Evolutionary conservation across 2,329 filamentous ascomycete genomes (phyloP).

Genomic region (Cadophora gregata): DNA sequence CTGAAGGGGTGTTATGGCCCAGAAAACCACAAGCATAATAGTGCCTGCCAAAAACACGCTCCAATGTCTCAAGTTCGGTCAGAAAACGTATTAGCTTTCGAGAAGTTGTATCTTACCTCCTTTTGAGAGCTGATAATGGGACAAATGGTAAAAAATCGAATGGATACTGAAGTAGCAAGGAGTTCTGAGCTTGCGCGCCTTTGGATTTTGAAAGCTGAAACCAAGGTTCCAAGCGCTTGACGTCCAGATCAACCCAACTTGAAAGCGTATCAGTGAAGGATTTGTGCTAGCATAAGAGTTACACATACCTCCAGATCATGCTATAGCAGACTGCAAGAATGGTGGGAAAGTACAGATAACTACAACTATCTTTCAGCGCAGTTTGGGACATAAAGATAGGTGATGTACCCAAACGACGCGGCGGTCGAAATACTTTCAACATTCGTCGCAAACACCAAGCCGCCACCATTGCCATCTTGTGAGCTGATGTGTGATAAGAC

Average conservation of each 20-base stretch:
- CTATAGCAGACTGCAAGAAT: conserved; percentile 61
- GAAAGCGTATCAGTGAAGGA: background rate
- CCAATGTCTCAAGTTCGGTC: conserved; percentile 54
- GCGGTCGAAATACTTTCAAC: conserved; percentile 46
- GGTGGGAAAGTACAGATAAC: conserved; percentile 56
- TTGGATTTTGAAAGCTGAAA: conserved; percentile 57
- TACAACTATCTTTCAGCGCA: background rate
- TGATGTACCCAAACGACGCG: conserved; percentile 45
- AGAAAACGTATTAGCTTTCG: too few relatives aligned
- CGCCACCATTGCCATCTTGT: conserved; percentile 43
- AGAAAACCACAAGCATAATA: conserved; percentile 58
- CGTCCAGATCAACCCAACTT: conserved; percentile 64
- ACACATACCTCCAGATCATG: conserved; percentile 52
- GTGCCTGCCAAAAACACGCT: conserved; percentile 54
- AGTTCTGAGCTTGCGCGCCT: conserved; percentile 53
- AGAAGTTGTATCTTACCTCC: conserved; percentile 30
- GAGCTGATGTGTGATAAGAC: conserved; percentile 46
- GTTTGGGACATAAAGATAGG: background rate
- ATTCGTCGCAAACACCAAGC: conserved; percentile 44
- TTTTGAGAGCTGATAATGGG: conserved; percentile 48
- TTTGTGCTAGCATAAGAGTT: background rate
- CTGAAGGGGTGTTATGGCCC: conserved; percentile 60
- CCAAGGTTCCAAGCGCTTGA: conserved; percentile 64
- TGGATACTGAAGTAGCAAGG: conserved; percentile 60
- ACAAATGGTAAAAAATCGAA: conserved; percentile 54